Conservation (phyloP, 441 rosid genomes). For the Croton setiger region DNA sequence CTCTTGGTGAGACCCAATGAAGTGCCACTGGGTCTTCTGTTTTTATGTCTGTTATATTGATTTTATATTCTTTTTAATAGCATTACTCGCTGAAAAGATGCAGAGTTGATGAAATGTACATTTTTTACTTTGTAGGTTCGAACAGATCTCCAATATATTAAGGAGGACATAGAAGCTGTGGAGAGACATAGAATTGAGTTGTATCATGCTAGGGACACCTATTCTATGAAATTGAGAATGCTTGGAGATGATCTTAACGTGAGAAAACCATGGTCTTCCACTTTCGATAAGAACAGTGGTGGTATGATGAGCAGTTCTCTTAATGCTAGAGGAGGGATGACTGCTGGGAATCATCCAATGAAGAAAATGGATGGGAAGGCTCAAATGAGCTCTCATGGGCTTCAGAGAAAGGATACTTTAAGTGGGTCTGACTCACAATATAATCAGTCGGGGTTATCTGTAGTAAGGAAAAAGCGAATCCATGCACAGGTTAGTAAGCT, state of each 20-base stretch:
- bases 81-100: conserved; percentile 3
- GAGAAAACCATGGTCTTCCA: conserved; percentile 61
- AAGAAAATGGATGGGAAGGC: conserved; percentile 68
- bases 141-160: conserved; percentile 80
- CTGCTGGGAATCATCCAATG: conserved; percentile 50
- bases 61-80: conserved; percentile 4
- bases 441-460: conserved; percentile 67
- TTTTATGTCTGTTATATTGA: conserved; percentile 2
- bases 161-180: conserved; percentile 87
- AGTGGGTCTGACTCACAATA: conserved; percentile 70
- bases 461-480: conserved; percentile 83
- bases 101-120: not conserved
- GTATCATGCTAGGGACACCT: conserved; percentile 74
- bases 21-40: conserved; percentile 3
- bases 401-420: conserved; percentile 66
- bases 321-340: conserved; percentile 54
- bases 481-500: conserved; percentile 72
- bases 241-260: conserved; percentile 77
- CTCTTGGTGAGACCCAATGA: not conserved
- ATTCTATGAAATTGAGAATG: conserved; percentile 78
- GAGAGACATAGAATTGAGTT: conserved; percentile 89
- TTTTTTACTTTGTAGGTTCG: conserved; percentile 51
- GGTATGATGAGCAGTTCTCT: conserved; percentile 53
- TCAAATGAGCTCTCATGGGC: conserved; percentile 62
- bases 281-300: conserved; percentile 49